Evolutionary conservation across 805 yeast species (phyloP).

Genomic region (Debaryomyces tyrocola): DNA sequence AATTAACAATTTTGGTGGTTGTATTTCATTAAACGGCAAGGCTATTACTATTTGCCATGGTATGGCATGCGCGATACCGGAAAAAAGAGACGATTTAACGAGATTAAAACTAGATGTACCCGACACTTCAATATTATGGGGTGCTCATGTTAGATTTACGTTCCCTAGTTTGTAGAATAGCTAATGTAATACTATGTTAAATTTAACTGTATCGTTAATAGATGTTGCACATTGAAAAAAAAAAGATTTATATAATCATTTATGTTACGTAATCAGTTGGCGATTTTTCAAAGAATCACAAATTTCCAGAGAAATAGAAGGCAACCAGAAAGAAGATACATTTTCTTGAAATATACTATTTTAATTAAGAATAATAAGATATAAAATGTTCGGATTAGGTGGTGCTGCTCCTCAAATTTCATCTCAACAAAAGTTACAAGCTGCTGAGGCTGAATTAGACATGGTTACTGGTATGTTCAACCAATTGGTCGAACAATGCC

Average conservation of each 20-base stretch:
- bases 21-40: slow-evolving; percentile 32
- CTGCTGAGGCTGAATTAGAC: slow-evolving; percentile 96
- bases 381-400: slow-evolving; percentile 71
- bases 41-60: slow-evolving; percentile 40
- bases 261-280: slow-evolving; percentile 4
- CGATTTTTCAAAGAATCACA: slow-evolving; percentile 4
- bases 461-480: slow-evolving; percentile 98
- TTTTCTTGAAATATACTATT: slow-evolving; percentile 1
- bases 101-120: slow-evolving; percentile 17
- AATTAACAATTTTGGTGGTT: slow-evolving; percentile 30
- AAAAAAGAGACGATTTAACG: slow-evolving; percentile 25
- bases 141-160: slow-evolving; percentile 34
- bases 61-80: slow-evolving; percentile 29
- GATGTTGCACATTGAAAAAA: background rate
- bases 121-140: slow-evolving; percentile 26
- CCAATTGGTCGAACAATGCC: slow-evolving; percentile 85
- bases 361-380: slow-evolving; percentile 1
- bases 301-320: background rate
- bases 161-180: slow-evolving; percentile 33
- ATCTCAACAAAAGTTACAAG: slow-evolving; percentile 74
- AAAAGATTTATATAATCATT: background rate
- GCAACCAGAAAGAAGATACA: background rate
- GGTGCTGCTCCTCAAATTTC: slow-evolving; percentile 71
- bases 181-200: background rate
- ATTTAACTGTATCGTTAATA: background rate